Conservation (phyloP, 768 basidiomycete species). For the Lentinula guzmanii region DNA sequence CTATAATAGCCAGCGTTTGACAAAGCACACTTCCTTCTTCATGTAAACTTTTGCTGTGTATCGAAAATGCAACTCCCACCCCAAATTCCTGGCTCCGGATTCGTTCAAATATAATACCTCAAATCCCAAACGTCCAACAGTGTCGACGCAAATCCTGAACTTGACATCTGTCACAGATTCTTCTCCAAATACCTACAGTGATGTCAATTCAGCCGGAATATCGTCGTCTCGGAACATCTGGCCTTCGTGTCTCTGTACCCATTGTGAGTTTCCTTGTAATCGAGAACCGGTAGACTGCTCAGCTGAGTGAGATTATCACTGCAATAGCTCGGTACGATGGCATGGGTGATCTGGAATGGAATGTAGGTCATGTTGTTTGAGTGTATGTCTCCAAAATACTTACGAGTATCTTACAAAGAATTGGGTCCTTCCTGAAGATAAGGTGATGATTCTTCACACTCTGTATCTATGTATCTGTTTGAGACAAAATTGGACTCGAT, state of each 20-base stretch:
- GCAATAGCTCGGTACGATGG: slow-evolving; percentile 19
- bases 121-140: no score
- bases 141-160: neutral
- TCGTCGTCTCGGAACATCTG: slow-evolving; percentile 23
- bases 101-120: neutral
- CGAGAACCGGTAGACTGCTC: neutral
- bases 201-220: slow-evolving; percentile 12
- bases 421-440: neutral
- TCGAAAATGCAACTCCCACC: no score
- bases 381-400: neutral
- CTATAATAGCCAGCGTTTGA: no score
- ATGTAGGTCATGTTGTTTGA: slow-evolving; percentile 11
- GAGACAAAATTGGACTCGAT: slow-evolving; percentile 17
- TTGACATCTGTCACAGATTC: neutral
- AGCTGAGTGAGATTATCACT: neutral
- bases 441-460: neutral
- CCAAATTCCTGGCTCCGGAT: neutral
- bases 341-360: slow-evolving; percentile 20
- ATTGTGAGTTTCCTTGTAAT: slow-evolving; percentile 11
- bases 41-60: no score
- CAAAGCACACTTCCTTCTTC: no score
- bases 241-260: slow-evolving; percentile 27
- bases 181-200: neutral
- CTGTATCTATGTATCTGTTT: slow-evolving; percentile 13
- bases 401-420: neutral